Evolutionary conservation across 305 asterid species (phyloP).

Genomic region (Solanum aculeatissimum): DNA sequence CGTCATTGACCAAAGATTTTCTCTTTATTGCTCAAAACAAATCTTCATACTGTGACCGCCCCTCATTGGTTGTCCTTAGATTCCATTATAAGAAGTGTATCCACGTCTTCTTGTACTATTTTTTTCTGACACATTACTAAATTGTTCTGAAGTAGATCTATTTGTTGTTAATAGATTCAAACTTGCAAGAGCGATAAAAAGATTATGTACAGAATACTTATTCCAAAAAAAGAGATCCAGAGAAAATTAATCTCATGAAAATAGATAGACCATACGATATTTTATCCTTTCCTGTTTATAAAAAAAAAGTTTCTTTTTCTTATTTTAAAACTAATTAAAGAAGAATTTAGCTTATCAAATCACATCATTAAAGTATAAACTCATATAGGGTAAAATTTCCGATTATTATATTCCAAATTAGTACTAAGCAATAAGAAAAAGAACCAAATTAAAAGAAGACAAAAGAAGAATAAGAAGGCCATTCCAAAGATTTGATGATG

Average conservation of each 20-base stretch:
- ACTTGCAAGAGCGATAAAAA: too few species aligned
- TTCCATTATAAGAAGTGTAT: not conserved
- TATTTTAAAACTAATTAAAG: not conserved
- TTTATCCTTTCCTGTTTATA: not conserved
- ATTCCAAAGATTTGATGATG: constrained; percentile 10
- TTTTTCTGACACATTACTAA: not conserved
- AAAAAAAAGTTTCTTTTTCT: not conserved
- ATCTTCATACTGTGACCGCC: not conserved
- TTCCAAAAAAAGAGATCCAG: too few species aligned
- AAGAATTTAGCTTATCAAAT: not conserved
- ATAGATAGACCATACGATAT: not conserved
- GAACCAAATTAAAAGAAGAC: not conserved
- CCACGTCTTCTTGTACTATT: not conserved
- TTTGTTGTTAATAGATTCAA: too few species aligned
- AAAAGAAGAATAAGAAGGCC: not conserved
- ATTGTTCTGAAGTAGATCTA: too few species aligned
- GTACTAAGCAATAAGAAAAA: not conserved
- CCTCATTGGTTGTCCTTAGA: not conserved
- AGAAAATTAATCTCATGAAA: not conserved
- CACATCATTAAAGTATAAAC: not conserved
- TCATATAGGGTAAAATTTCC: not conserved
- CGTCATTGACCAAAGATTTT: too few species aligned
- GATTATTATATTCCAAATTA: not conserved
- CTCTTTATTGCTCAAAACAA: not conserved
- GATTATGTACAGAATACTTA: too few species aligned